Evolutionary conservation across 208 protist genomes (phyloP), one percentile per base, ranked within the genome.

Genomic region (Endotrypanum monterogeii): DNA sequence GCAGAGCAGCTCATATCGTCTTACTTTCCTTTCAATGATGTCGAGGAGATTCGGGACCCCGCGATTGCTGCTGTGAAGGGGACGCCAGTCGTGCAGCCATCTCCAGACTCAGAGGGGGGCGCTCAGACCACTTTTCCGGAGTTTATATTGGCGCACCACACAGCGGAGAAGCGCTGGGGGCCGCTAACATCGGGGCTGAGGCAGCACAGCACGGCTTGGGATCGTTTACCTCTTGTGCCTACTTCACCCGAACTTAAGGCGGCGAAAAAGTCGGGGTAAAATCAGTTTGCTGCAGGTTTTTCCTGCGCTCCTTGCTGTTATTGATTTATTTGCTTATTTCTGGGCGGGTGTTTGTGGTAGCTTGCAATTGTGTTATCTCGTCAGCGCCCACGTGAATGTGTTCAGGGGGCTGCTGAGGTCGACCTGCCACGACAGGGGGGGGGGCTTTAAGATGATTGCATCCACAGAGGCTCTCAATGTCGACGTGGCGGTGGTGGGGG

Each of bases 1-100:
- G 76, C 70, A 35, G 61, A 80, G 54, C 39, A 52, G 54, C 23
- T 80, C n/a, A 41, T 80, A 18, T 62, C 68, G 25, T 68, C 75
- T 1, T 80, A 80, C 37, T n/a, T 80, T n/a, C 62, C 56, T 16
- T 76, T 80, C 37, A 54, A 55, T 3, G 76, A 80, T 56, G 69
- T 68, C 37, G 60, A 65, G 39, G 35, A 65, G 2, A 30, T 78
- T 32, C 32, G 55, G 16, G 48, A 50, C 32, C 2, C 25, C 7
- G 44, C 9, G 44, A 2, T 9, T 20, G 20, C 25, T 9, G 37
- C 32, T 3, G 37, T 4, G 60, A 25, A 44, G 6, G 23, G 23
- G 12, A 65, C 60, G 30, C 6, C 60, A n/a, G 37, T 5, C n/a
- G 20, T 37, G 1, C 60, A 20, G 32, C 25, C 60, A 23, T 14